A percentile compares a stretch with the other conserved stretches of the same genome.
Conservation (phyloP, 441 rosid species). For the Erysimum cheiri region DNA sequence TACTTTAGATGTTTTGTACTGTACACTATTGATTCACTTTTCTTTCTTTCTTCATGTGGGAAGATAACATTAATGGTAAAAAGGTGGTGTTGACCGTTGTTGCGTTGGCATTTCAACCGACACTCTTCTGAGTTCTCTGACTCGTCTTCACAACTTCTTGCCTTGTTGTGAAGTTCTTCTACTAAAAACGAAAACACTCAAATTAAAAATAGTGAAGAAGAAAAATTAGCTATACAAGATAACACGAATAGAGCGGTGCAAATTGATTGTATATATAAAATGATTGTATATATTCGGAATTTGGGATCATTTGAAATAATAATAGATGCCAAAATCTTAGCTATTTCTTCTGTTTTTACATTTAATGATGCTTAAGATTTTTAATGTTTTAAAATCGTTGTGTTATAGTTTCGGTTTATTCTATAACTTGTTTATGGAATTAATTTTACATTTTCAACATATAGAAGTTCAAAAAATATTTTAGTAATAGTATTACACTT, state of each 20-base stretch:
- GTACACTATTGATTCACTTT: constrained; percentile 13
- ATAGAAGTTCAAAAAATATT: neutral
- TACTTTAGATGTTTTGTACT: constrained; percentile 17
- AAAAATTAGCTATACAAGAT: neutral
- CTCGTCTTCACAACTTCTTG: constrained; percentile 9
- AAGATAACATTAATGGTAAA: constrained; percentile 33
- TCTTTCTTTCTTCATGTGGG: constrained; percentile 15
- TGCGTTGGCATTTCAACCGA: constrained; percentile 42
- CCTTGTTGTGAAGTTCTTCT: constrained; percentile 12
- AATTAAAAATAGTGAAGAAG: neutral
- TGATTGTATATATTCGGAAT: too few relatives aligned
- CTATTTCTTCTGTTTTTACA: neutral
- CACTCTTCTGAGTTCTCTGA: constrained; percentile 17
- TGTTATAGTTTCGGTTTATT: neutral
- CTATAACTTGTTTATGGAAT: neutral
- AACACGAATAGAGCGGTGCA: neutral
- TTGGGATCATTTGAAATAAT: too few relatives aligned
- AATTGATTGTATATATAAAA: neutral
- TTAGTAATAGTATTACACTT: neutral
- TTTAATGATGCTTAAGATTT: neutral
- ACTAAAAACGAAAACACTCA: neutral
- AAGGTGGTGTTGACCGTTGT: constrained; percentile 27
- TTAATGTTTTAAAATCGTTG: neutral
- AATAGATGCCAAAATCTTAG: neutral
- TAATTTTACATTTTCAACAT: neutral